phyloP scores from a whole-genome alignment of 331 rosid species.

The Arachis monticola region DNA sequence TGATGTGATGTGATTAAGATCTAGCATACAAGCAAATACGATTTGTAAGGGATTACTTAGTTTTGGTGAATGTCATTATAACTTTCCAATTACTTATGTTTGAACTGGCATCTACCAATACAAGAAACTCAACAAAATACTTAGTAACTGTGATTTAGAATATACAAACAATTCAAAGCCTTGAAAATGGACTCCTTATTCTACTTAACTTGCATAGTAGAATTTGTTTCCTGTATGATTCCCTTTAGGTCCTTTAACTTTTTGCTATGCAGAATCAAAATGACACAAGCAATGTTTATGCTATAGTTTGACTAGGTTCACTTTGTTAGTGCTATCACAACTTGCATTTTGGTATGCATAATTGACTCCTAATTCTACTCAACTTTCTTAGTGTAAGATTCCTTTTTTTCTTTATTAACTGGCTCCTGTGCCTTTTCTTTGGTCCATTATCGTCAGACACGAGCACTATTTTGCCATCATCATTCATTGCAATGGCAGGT shows the following conservation, averaged over 20 bases:
- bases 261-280: not conserved
- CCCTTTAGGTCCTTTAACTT: conserved; percentile 56
- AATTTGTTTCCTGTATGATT: conserved; percentile 63
- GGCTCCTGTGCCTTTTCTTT: conserved; percentile 50
- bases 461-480: conserved; percentile 18
- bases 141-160: conserved; percentile 34
- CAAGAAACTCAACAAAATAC: not conserved
- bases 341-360: conserved; percentile 53
- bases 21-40: not conserved
- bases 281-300: conserved; percentile 10
- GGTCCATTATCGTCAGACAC: conserved; percentile 65
- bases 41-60: not conserved
- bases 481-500: conserved; percentile 72
- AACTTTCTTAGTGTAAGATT: conserved; percentile 58
- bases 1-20: not conserved
- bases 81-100: not conserved
- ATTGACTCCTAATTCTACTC: too few species aligned
- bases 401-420: conserved; percentile 73
- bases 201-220: conserved; percentile 73
- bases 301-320: conserved; percentile 14
- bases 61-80: not conserved
- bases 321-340: conserved; percentile 23
- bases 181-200: conserved; percentile 11
- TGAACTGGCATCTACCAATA: not conserved
- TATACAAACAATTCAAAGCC: conserved; percentile 36